Conservation (phyloP, 371 early-diverging fungal species). For the Batkoa obscura region DNA sequence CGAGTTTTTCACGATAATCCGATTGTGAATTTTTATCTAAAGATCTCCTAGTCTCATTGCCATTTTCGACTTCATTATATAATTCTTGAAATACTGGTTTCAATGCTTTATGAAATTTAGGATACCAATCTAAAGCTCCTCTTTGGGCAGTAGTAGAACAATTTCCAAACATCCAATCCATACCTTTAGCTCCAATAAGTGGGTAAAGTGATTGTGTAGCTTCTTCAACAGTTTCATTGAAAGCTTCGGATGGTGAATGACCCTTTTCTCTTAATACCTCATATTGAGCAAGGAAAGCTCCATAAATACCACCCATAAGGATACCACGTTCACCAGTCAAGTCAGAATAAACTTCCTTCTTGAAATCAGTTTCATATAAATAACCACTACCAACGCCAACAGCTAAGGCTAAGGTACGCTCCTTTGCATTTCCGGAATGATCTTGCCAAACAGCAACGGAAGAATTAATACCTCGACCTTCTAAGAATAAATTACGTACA, state of each 20-base stretch:
- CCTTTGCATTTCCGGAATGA: slow-evolving; percentile 77
- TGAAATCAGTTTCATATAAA: slow-evolving; percentile 90
- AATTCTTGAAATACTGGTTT: slow-evolving; percentile 87
- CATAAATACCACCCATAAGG: slow-evolving; percentile 96
- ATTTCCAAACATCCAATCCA: slow-evolving; percentile 94
- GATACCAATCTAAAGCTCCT: slow-evolving; percentile 95
- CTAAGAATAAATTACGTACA: slow-evolving; percentile 86
- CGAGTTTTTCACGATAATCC: slow-evolving; percentile 82
- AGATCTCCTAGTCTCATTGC: slow-evolving; percentile 74
- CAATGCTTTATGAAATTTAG: slow-evolving; percentile 77
- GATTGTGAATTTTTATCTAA: slow-evolving; percentile 73
- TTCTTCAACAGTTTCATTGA: slow-evolving; percentile 98
- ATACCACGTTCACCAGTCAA: slow-evolving; percentile 94
- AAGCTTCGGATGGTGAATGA: slow-evolving; percentile 94
- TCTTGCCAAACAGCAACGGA: slow-evolving; percentile 92
- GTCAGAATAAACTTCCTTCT: slow-evolving; percentile 94
- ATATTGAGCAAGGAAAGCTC: slow-evolving; percentile 91
- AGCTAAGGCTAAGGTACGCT: slow-evolving; percentile 81
- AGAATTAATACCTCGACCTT: slow-evolving; percentile 94
- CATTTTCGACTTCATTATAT: slow-evolving; percentile 73
- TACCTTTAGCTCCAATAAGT: slow-evolving; percentile 87
- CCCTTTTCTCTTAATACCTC: slow-evolving; percentile 87
- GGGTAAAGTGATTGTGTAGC: slow-evolving; percentile 95
- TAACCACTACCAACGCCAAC: slow-evolving; percentile 92
- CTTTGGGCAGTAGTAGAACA: slow-evolving; percentile 91